phyloP scores from a whole-genome alignment of 495 filamentous ascomycete genomes.

The Neohortaea acidophila region DNA sequence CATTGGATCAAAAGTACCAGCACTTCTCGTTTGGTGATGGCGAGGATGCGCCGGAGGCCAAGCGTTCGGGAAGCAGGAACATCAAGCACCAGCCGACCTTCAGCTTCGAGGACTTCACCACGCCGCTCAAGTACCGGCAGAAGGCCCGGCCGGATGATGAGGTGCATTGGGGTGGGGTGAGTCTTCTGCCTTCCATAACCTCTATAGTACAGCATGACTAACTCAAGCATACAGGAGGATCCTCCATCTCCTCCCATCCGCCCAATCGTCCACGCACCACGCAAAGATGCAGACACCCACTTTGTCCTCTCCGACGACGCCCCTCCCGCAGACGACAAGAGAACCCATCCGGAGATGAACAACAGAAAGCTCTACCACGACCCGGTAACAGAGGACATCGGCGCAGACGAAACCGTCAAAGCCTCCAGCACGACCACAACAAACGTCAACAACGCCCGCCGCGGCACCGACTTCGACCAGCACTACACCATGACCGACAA shows the following conservation, averaged over 20 bases:
- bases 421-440: slow-evolving; percentile 35
- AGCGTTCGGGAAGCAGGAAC: slow-evolving; percentile 33
- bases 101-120: slow-evolving; percentile 74
- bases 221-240: slow-evolving; percentile 15
- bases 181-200: background rate
- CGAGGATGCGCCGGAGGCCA: slow-evolving; percentile 31
- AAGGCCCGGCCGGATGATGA: slow-evolving; percentile 37
- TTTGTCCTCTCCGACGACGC: slow-evolving; percentile 54
- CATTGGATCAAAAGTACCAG: slow-evolving; percentile 57
- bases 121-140: slow-evolving; percentile 52
- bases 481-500: slow-evolving; percentile 58
- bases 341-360: slow-evolving; percentile 34
- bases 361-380: slow-evolving; percentile 64
- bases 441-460: slow-evolving; percentile 51
- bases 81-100: slow-evolving; percentile 47
- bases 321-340: slow-evolving; percentile 25
- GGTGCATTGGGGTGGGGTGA: slow-evolving; percentile 44
- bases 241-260: slow-evolving; percentile 28
- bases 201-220: background rate
- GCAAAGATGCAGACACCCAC: slow-evolving; percentile 64
- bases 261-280: slow-evolving; percentile 44
- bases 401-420: slow-evolving; percentile 16
- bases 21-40: slow-evolving; percentile 79
- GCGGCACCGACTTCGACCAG: slow-evolving; percentile 54
- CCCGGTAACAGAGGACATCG: slow-evolving; percentile 41